Evolutionary conservation across 225 moss, liverwort and hornwort species (phyloP), one percentile per base, ranked within the genome.

Genomic region (Sphagnum tenellum): DNA sequence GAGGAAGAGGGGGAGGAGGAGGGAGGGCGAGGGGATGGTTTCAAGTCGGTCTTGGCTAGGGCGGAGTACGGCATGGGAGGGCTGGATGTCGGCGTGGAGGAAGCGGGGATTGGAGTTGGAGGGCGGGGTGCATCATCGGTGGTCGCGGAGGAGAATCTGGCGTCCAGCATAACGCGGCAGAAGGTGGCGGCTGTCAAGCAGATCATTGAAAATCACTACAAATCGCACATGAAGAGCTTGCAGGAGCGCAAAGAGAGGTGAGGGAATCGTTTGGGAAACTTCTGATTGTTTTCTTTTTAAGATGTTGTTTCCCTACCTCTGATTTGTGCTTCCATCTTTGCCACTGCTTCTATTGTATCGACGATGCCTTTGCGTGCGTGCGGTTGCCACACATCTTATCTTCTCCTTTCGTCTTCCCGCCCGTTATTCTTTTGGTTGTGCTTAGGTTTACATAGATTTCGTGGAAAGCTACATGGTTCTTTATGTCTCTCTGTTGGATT

Each of bases 21-120:
- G 89, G 92, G 92, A 89, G 78, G 86, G 74, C 72, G 80, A 79
- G 64, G 89, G 84, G 48, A 64, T n/a, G 76, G 83, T 73, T 89
- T 82, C 63, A 81, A 89, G 81, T 79, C 91, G 57, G 89, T 87
- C 59, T 61, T 94, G 79, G 90, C 94, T 50, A 89, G 82, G 71
- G 90, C 94, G 72, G 91, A 94, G 78, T 89, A 87, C 76, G 91
- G 89, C 73, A 94, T 94, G 87, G 91, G 89, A 77, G 94, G 89
- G 71, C 65, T 94, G 69, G 91, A 82, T 47, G 80, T 94, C 72
- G 91, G 90, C 85, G 82, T 88, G 78, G 90, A 70, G 61, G 89
- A 70, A 52, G 29, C 29, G 29, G 29, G 29, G 29, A 29, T 29
- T 29, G 29, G 29, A 29, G 29, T 29, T 29, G 29, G 29, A 29